phyloP scores from a whole-genome alignment of 2,329 filamentous ascomycete species.

The Penicillium sp. region DNA sequence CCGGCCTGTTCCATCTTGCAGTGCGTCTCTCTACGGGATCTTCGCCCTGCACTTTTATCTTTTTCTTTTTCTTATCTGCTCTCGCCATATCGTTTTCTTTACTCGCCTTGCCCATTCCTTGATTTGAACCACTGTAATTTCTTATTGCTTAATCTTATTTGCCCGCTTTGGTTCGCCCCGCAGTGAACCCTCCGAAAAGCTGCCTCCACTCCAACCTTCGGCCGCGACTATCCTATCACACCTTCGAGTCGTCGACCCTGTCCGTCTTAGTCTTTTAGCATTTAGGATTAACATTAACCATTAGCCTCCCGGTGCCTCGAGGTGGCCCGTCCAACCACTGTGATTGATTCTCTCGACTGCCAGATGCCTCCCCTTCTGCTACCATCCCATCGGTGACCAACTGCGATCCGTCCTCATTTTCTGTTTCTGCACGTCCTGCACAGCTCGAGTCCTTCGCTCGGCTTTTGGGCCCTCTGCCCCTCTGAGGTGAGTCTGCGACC shows the following conservation, averaged over 20 bases:
- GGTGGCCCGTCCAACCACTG: background rate
- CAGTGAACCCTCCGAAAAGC: constrained; percentile 12
- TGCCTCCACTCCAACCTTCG: background rate
- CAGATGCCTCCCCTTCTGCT: background rate
- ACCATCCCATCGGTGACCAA: constrained; percentile 13
- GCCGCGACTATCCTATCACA: background rate
- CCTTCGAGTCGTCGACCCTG: background rate
- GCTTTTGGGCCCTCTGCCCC: background rate
- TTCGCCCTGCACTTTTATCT: constrained; percentile 1
- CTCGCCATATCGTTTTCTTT: background rate
- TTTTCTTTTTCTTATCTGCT: background rate
- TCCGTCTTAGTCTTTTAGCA: constrained; percentile 5
- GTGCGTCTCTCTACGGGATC: background rate
- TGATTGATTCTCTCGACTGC: background rate
- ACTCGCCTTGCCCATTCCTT: too few species aligned
- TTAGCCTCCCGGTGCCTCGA: constrained; percentile 17
- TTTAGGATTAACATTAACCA: constrained; percentile 17
- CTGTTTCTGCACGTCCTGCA: background rate
- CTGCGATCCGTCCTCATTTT: constrained; percentile 7
- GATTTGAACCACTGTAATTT: background rate
- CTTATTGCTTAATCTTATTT: background rate
- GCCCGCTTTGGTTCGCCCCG: constrained; percentile 8
- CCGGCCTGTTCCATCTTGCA: background rate
- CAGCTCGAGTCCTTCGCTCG: background rate
- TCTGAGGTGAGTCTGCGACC: background rate